phyloP scores from a whole-genome alignment of 2,329 filamentous ascomycete species.

The Aaosphaeria arxii region DNA sequence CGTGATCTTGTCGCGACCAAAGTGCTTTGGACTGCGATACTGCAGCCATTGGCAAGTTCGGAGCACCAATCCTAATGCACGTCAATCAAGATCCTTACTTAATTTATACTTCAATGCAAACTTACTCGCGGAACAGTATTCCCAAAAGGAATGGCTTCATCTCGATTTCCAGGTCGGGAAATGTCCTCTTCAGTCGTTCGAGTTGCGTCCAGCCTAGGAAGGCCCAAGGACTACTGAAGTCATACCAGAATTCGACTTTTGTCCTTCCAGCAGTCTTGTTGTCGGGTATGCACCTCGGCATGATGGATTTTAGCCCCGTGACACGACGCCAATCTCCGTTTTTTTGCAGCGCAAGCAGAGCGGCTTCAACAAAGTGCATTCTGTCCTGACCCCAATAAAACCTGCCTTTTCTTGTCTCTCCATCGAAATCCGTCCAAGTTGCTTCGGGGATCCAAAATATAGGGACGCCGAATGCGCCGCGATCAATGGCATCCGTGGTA shows the following conservation, averaged over 20 bases:
- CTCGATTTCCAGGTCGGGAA: slow-evolving; percentile 23
- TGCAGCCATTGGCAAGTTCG: slow-evolving; percentile 24
- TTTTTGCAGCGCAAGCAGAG: slow-evolving; percentile 12
- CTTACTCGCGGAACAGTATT: slow-evolving; percentile 29
- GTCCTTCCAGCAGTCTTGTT: slow-evolving; percentile 7
- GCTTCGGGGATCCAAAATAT: slow-evolving; percentile 31
- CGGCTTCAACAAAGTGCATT: slow-evolving; percentile 36
- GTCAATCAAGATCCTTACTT: neutral
- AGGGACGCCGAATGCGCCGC: slow-evolving; percentile 35
- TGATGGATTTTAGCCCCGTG: slow-evolving; percentile 11
- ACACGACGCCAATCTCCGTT: slow-evolving; percentile 11
- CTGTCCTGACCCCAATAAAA: slow-evolving; percentile 37
- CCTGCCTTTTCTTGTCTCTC: slow-evolving; percentile 12
- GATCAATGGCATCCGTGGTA: slow-evolving; percentile 24
- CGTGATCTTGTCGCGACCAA: slow-evolving; percentile 28
- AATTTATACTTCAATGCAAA: neutral
- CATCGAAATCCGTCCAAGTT: slow-evolving; percentile 13
- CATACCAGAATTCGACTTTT: slow-evolving; percentile 32
- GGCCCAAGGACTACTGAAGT: slow-evolving; percentile 34
- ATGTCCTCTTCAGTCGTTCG: slow-evolving; percentile 20
- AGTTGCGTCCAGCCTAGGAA: slow-evolving; percentile 34
- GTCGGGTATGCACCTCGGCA: slow-evolving; percentile 18
- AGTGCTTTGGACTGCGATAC: slow-evolving; percentile 20
- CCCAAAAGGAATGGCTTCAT: slow-evolving; percentile 34
- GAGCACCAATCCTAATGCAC: slow-evolving; percentile 26